Base-by-base conservation (phyloP, 108 stramenopile genomes). In the Cyclotella sp. region DNA sequence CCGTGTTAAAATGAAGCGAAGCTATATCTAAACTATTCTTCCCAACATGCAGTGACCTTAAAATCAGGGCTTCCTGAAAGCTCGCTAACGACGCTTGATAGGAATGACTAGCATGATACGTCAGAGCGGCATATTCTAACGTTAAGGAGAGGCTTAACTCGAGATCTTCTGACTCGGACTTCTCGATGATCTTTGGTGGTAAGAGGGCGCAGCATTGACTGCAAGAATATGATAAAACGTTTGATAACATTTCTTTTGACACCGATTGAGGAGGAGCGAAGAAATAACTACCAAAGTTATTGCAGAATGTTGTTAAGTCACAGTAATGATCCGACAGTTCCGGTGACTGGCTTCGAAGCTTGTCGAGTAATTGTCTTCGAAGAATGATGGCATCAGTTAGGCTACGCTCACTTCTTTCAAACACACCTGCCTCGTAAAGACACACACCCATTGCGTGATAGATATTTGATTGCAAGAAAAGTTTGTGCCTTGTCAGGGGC, bases 1-100 rank as follows among this genome's bases (percentile, higher is more conserved):
- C 84, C 53, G 77, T 85, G 27, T 71, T 78, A n/a, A 77, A 81
- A 69, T 85, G 75, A 18, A 85, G 60, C 3, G 80, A 76, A n/a
- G 84, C 84, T 21, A 85, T 81, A 43, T 85, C 84, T 8, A 85
- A 45, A 41, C 61, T 63, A 26, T 72, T 57, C 46, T 78, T 85
- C 9, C 84, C 84, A 19, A 78, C 76, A 57, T 82, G 84, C 28
- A 72, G 55, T 14, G 72, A 68, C 42, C 81, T 72, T 16, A 85
- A 45, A 46, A 82, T 82, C 44, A 85, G 57, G 10, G 81, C 77
- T 41, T 85, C 84, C 39, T 85, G 84, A 46, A 85, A 78, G 42
- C 58, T 52, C 24, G 84, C 30, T 26, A 82, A 24, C 4, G 84
- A 76, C 0, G 69, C 13, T 65, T 79, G 78, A 41, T 77, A 76